Evolutionary conservation across 139 green algal genomes (phyloP).

Genomic region (Yamagishiella unicocca): DNA sequence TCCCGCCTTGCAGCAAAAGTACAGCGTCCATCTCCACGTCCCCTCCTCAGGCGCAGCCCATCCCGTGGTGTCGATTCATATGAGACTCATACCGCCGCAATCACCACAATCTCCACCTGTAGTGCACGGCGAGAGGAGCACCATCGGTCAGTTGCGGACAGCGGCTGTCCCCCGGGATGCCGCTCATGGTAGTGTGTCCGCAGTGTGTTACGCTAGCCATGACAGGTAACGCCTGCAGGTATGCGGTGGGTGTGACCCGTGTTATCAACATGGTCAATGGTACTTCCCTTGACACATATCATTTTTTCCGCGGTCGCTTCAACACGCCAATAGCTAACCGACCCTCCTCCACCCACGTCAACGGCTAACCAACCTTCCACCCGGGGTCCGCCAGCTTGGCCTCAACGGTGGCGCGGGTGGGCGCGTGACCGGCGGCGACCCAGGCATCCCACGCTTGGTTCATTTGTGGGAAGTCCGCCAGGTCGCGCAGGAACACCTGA

Average conservation of each 20-base stretch:
- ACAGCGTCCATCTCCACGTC: too few relatives aligned
- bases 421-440: slow-evolving; percentile 40
- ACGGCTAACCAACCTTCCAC: slow-evolving; percentile 46
- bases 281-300: background rate
- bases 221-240: too few relatives aligned
- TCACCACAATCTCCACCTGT: slow-evolving; percentile 40
- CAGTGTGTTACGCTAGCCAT: too few relatives aligned
- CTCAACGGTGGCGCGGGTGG: slow-evolving; percentile 49
- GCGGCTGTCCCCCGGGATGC: too few relatives aligned
- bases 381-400: slow-evolving; percentile 50
- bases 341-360: background rate
- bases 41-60: too few relatives aligned
- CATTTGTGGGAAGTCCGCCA: slow-evolving; percentile 44
- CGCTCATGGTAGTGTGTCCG: too few relatives aligned
- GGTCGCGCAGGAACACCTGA: slow-evolving; percentile 46
- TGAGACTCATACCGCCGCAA: background rate
- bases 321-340: background rate
- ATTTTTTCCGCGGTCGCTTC: background rate
- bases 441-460: slow-evolving; percentile 53
- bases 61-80: too few relatives aligned
- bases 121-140: too few relatives aligned
- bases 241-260: background rate
- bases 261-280: background rate
- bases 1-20: too few relatives aligned
- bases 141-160: too few relatives aligned